phyloP scores from a whole-genome alignment of 2,329 filamentous ascomycete species.

The Monosporascus sp. region DNA sequence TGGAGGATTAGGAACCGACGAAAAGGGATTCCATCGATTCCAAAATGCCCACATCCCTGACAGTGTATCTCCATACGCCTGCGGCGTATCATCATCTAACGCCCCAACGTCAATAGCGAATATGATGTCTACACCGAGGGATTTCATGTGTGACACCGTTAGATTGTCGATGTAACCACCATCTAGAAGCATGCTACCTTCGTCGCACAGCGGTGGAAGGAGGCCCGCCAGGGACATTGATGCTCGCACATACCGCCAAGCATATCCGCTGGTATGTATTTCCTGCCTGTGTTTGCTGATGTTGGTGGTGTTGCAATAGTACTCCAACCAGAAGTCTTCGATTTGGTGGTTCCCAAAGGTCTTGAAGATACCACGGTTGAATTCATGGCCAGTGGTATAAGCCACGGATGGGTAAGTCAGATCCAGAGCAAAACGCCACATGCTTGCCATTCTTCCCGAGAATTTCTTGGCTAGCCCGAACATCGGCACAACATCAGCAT shows the following conservation, averaged over 20 bases:
- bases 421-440: conserved; percentile 97
- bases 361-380: conserved; percentile 98
- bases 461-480: conserved; percentile 97
- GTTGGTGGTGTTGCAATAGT: conserved; percentile 99
- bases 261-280: conserved; percentile 93
- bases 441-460: conserved; percentile 94
- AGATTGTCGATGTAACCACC: conserved; percentile 97
- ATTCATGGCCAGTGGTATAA: conserved; percentile 97
- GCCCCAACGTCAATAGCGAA: conserved; percentile 94
- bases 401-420: conserved; percentile 93
- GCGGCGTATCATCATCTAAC: conserved; percentile 85
- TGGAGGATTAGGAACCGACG: conserved; percentile 80
- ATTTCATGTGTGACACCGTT: conserved; percentile 96
- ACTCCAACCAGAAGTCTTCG: conserved; percentile 98
- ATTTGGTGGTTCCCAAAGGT: conserved; percentile 96
- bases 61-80: conserved; percentile 87
- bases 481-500: conserved; percentile 95
- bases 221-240: conserved; percentile 95
- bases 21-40: conserved; percentile 97
- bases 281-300: conserved; percentile 91
- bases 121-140: conserved; percentile 84
- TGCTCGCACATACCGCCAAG: conserved; percentile 93
- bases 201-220: conserved; percentile 89
- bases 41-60: conserved; percentile 92
- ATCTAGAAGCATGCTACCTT: conserved; percentile 93